These are phyloP conservation scores for Aspergillus taichungensis DNA, from an alignment of 495 filamentous ascomycete genomes.

Conservation along the genomic window DNA sequence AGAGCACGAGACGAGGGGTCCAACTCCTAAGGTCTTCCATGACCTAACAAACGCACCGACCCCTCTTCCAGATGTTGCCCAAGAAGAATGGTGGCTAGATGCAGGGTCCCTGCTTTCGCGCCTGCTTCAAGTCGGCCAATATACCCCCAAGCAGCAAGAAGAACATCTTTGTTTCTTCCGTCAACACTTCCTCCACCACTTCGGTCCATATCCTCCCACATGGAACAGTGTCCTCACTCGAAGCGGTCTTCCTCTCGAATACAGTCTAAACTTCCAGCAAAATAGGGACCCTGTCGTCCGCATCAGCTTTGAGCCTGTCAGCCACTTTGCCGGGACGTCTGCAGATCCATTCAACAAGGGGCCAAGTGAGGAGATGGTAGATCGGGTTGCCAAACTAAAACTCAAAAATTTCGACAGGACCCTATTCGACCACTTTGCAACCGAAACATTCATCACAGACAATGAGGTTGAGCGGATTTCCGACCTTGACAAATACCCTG, in stretches of 20 bases:
- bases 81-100: neutral
- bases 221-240: neutral
- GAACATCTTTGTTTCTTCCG: neutral
- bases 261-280: neutral
- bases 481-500: too few species aligned
- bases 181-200: neutral
- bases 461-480: neutral
- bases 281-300: neutral
- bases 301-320: neutral
- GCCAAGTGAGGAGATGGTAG: neutral
- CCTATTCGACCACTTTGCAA: neutral
- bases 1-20: too few species aligned
- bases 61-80: too few species aligned
- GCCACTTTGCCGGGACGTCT: neutral
- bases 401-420: neutral
- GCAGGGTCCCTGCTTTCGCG: neutral
- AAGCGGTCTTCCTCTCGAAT: neutral
- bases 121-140: neutral
- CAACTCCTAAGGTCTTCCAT: too few species aligned
- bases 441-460: neutral
- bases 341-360: neutral
- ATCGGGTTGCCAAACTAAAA: neutral
- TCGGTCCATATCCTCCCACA: neutral
- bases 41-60: too few species aligned
- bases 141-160: neutral